Evolutionary conservation across 169 alveolate species (phyloP).

Genomic region (Plasmodium berghei): DNA sequence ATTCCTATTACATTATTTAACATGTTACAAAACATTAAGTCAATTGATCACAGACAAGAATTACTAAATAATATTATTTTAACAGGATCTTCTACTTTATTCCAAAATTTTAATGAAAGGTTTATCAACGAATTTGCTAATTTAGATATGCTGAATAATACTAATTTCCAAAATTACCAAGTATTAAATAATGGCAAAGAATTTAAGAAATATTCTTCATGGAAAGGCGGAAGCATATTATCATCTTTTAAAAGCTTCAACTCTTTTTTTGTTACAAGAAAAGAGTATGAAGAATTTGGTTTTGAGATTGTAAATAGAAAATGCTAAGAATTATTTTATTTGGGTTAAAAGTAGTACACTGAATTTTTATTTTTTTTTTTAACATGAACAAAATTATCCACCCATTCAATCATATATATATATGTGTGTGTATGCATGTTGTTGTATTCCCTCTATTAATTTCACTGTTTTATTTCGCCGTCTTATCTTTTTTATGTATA

Average conservation of each 20-base stretch:
- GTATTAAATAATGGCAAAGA: slow-evolving; percentile 29
- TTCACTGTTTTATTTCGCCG: too few relatives aligned
- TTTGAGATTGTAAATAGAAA: slow-evolving; percentile 44
- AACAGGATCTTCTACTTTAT: slow-evolving; percentile 56
- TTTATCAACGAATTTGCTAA: slow-evolving; percentile 49
- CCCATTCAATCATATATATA: too few relatives aligned
- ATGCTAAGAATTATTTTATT: neutral
- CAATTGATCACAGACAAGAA: slow-evolving; percentile 20
- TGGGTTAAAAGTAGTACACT: too few relatives aligned
- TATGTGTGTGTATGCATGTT: too few relatives aligned
- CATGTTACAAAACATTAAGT: slow-evolving; percentile 23
- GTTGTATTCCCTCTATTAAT: too few relatives aligned
- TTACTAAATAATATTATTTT: slow-evolving; percentile 25
- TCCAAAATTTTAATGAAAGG: slow-evolving; percentile 39
- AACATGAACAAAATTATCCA: too few relatives aligned
- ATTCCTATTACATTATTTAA: slow-evolving; percentile 31
- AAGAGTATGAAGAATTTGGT: slow-evolving; percentile 63
- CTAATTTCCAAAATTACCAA: slow-evolving; percentile 14
- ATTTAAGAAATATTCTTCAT: slow-evolving; percentile 57
- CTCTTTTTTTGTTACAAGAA: slow-evolving; percentile 60
- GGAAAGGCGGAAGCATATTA: slow-evolving; percentile 65
- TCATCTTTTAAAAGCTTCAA: slow-evolving; percentile 61
- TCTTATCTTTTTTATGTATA: too few relatives aligned
- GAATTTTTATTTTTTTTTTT: too few relatives aligned
- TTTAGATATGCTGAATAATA: slow-evolving; percentile 2